A percentile compares a stretch with the other conserved stretches of the same genome.
These are phyloP conservation scores for Fulvia fulva DNA, from an alignment of 2,329 filamentous ascomycete species.

Conservation along the genomic window DNA sequence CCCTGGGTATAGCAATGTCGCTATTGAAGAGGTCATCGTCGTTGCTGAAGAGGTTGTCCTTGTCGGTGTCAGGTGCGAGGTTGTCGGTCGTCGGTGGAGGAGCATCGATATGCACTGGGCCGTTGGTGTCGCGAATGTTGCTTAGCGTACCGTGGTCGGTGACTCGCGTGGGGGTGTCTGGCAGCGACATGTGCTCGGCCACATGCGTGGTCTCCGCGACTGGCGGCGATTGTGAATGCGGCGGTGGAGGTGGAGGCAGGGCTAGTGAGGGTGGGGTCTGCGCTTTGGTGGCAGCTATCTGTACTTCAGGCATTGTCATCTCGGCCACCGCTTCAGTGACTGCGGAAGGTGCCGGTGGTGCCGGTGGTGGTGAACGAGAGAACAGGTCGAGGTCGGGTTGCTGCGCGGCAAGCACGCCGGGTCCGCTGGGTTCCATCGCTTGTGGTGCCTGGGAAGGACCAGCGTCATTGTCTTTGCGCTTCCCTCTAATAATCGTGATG, in stretches of 20 bases:
- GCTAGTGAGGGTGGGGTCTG: neutral
- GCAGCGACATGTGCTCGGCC: neutral
- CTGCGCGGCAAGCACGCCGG: neutral
- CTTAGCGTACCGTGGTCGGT: conserved; percentile 20
- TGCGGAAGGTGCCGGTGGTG: conserved; percentile 2
- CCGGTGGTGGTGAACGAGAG: neutral
- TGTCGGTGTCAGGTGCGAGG: neutral
- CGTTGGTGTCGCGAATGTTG: conserved; percentile 17
- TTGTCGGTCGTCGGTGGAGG: neutral
- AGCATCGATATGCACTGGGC: neutral
- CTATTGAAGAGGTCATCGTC: neutral
- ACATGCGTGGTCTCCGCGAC: neutral
- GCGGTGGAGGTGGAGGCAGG: neutral
- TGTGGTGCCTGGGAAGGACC: conserved; percentile 8
- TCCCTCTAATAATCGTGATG: neutral
- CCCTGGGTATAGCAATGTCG: neutral
- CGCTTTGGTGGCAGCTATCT: neutral
- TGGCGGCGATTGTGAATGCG: neutral
- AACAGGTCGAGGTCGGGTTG: conserved; percentile 1
- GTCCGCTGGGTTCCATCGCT: conserved; percentile 17
- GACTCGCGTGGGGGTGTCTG: conserved; percentile 13
- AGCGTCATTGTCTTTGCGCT: conserved; percentile 13
- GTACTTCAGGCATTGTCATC: neutral
- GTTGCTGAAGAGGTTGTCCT: neutral
- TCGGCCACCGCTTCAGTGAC: neutral